Percentiles rank a stretch among this genome's conserved stretches.
These are phyloP conservation scores for Scedosporium aurantiacum DNA, from an alignment of 2,329 filamentous ascomycete species.

Conservation along the genomic window DNA sequence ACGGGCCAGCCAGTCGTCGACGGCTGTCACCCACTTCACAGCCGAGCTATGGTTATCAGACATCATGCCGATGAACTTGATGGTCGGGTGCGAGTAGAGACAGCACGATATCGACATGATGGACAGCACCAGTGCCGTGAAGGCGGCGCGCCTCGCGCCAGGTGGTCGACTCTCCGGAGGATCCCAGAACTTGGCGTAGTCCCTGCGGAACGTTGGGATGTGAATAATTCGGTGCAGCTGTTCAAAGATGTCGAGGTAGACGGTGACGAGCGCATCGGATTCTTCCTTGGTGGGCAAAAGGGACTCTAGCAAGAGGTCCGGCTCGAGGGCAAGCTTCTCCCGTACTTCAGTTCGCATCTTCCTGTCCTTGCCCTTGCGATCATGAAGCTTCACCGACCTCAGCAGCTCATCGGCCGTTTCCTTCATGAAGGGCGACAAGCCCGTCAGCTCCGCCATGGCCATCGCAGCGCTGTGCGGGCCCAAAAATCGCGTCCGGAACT, in stretches of 20 bases:
- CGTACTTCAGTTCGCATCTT: slow-evolving; percentile 40
- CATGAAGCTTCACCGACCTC: slow-evolving; percentile 43
- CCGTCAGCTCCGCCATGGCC: slow-evolving; percentile 47
- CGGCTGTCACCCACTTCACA: slow-evolving; percentile 44
- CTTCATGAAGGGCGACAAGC: slow-evolving; percentile 49
- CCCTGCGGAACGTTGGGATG: slow-evolving; percentile 45
- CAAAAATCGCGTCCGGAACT: slow-evolving; percentile 49
- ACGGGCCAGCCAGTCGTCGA: slow-evolving; percentile 39
- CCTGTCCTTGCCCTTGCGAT: slow-evolving; percentile 43
- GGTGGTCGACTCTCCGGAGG: slow-evolving; percentile 17
- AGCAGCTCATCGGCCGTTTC: slow-evolving; percentile 53
- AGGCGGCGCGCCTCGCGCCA: slow-evolving; percentile 34
- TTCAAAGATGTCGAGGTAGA: slow-evolving; percentile 44
- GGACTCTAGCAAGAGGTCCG: slow-evolving; percentile 38
- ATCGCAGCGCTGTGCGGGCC: slow-evolving; percentile 50
- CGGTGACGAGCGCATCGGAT: slow-evolving; percentile 34
- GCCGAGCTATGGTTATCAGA: slow-evolving; percentile 44
- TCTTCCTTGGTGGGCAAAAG: slow-evolving; percentile 37
- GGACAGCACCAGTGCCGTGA: slow-evolving; percentile 46
- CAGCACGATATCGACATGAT: slow-evolving; percentile 51
- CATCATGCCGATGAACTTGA: slow-evolving; percentile 47
- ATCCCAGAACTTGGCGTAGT: slow-evolving; percentile 46
- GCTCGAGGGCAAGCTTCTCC: slow-evolving; percentile 35
- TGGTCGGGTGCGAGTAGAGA: slow-evolving; percentile 38
- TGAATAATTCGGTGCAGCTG: slow-evolving; percentile 47